Conservation (phyloP, 352 stramenopile genomes). For the Globisporangium ultimum region DNA sequence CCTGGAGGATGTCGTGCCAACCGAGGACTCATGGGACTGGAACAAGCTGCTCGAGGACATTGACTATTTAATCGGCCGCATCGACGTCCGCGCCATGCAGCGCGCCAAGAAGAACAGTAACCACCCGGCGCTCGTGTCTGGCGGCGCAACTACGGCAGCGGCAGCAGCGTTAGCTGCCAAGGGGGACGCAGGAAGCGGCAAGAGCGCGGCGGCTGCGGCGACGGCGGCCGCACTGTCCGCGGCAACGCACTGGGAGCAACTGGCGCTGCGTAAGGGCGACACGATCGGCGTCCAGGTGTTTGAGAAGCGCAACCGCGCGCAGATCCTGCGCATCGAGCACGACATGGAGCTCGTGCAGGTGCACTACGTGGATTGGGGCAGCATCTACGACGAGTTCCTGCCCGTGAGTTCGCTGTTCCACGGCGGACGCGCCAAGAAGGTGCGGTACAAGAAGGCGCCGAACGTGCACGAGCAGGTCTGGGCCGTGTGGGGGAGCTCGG, state of each 20-base stretch:
- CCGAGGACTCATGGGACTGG: conserved; percentile 77
- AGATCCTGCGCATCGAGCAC: conserved; percentile 58
- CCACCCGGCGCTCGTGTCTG: conserved; percentile 10
- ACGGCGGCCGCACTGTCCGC: conserved; percentile 11
- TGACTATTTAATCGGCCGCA: conserved; percentile 51
- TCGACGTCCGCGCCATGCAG: conserved; percentile 48
- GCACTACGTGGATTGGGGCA: conserved; percentile 79
- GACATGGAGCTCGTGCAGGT: conserved; percentile 77
- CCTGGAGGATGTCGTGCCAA: conserved; percentile 64
- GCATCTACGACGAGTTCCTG: conserved; percentile 80
- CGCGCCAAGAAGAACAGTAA: conserved; percentile 19
- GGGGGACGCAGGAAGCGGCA: neutral
- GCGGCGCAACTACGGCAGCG: neutral
- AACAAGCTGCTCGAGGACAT: conserved; percentile 75
- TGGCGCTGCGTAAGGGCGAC: conserved; percentile 58
- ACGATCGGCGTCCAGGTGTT: conserved; percentile 72
- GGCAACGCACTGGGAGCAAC: conserved; percentile 60
- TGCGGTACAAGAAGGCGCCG: conserved; percentile 54
- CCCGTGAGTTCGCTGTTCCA: conserved; percentile 63
- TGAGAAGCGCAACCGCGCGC: conserved; percentile 66
- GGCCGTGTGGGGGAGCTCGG: conserved; percentile 66
- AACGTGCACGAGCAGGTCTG: conserved; percentile 73
- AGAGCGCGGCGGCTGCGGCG: neutral
- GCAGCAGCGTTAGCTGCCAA: neutral
- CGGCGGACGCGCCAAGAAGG: conserved; percentile 43